Conservation (phyloP, 805 yeast species). For the Yarrowia porcina region DNA sequence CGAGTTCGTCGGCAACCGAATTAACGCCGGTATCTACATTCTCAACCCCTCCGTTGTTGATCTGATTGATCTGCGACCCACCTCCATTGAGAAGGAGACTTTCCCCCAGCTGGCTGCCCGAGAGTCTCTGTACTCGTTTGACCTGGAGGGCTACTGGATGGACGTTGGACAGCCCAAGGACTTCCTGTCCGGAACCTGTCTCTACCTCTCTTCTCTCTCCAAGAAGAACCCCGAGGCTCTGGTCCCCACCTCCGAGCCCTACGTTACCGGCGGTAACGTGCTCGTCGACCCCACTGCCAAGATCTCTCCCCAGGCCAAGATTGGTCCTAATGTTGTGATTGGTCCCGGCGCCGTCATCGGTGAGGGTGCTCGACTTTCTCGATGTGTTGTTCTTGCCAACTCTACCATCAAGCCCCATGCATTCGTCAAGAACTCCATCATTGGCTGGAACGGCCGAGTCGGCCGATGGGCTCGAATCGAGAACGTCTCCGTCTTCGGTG, state of each 20-base stretch:
- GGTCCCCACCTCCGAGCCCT: constrained; percentile 57
- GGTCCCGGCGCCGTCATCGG: constrained; percentile 96
- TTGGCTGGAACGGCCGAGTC: constrained; percentile 98
- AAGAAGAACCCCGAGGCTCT: constrained; percentile 73
- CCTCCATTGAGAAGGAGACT: constrained; percentile 98
- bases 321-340: constrained; percentile 96
- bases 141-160: constrained; percentile 99
- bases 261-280: constrained; percentile 87
- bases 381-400: constrained; percentile 89
- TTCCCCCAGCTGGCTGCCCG: constrained; percentile 94
- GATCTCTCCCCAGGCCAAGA: constrained; percentile 86
- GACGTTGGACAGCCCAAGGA: constrained; percentile 99
- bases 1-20: constrained; percentile 99
- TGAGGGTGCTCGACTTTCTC: constrained; percentile 97
- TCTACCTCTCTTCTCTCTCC: constrained; percentile 82
- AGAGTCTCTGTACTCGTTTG: constrained; percentile 87
- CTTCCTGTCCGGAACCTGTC: constrained; percentile 91
- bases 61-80: constrained; percentile 95
- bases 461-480: constrained; percentile 99
- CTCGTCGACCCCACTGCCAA: constrained; percentile 92
- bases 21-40: constrained; percentile 98
- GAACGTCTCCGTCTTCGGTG: constrained; percentile 97
- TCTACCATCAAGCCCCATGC: constrained; percentile 95
- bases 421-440: constrained; percentile 94
- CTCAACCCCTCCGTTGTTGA: constrained; percentile 97